A percentile compares a stretch with the other conserved stretches of the same genome.
Evolutionary conservation across 306 rosid genomes (phyloP).

Genomic region (Vigna trinervia): DNA sequence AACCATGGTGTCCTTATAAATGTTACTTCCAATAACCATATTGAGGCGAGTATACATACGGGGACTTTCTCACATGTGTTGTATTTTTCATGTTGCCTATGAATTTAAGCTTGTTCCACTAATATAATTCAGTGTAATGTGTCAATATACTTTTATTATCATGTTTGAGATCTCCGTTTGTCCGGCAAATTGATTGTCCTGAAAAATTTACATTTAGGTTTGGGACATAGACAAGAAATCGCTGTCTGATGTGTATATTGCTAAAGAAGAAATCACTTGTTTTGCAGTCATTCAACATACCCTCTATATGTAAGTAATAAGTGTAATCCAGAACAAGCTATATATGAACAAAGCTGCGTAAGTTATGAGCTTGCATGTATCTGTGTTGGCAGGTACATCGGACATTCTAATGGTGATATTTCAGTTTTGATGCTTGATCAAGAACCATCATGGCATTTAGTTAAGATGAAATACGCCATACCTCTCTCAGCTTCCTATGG

Average conservation of each 20-base stretch:
- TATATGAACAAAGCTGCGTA: not conserved
- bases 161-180: constrained; percentile 8
- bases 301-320: constrained; percentile 68
- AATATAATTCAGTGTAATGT: constrained; percentile 1
- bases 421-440: constrained; percentile 80
- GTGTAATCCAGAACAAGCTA: constrained; percentile 26
- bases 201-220: constrained; percentile 59
- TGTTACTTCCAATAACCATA: constrained; percentile 65
- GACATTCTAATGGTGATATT: constrained; percentile 75
- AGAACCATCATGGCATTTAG: constrained; percentile 61
- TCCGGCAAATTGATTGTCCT: constrained; percentile 30
- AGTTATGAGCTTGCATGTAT: constrained; percentile 25
- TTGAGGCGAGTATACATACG: constrained; percentile 69
- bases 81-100: constrained; percentile 1
- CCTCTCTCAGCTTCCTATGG: constrained; percentile 79
- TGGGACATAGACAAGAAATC: constrained; percentile 81
- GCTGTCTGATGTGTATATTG: constrained; percentile 56
- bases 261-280: constrained; percentile 65
- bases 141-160: not conserved
- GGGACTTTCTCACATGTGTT: constrained; percentile 21
- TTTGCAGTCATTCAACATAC: constrained; percentile 64
- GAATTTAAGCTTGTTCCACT: not conserved
- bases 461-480: constrained; percentile 70
- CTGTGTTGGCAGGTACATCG: constrained; percentile 67
- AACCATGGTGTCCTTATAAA: constrained; percentile 78